Conservation (phyloP, 2,329 filamentous ascomycete species). For the Orbilia quercus region DNA sequence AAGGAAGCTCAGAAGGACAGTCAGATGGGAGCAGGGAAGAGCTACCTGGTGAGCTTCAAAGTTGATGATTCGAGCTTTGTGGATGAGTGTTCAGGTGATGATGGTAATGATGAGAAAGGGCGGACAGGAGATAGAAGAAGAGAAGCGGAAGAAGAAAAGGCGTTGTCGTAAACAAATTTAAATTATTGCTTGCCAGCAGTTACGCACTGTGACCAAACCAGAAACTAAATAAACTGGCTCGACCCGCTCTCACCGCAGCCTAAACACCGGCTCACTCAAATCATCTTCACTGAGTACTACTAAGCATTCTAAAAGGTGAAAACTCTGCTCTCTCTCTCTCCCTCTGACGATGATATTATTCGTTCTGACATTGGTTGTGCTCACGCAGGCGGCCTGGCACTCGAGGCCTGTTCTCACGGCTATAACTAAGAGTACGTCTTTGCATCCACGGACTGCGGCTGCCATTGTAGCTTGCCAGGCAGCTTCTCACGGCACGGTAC, state of each 20-base stretch:
- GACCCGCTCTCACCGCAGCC: slow-evolving; percentile 9
- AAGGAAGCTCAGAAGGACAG: slow-evolving; percentile 20
- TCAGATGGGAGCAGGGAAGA: slow-evolving; percentile 20
- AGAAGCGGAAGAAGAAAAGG: slow-evolving; percentile 25
- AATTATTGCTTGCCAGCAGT: no score
- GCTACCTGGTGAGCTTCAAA: slow-evolving; percentile 30
- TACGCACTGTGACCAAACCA: not conserved
- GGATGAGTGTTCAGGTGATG: slow-evolving; percentile 24
- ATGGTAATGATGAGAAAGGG: slow-evolving; percentile 9
- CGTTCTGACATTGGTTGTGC: no score
- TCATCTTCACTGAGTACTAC: not conserved
- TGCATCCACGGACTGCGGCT: slow-evolving; percentile 1
- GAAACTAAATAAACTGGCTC: no score
- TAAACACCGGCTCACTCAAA: not conserved
- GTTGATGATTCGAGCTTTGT: slow-evolving; percentile 19
- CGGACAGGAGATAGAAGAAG: not conserved
- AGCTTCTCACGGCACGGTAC: slow-evolving; percentile 40
- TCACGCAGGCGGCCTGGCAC: slow-evolving; percentile 6
- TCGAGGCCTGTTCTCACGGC: not conserved
- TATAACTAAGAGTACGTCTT: not conserved
- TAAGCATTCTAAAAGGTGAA: not conserved
- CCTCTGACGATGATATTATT: not conserved
- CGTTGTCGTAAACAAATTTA: slow-evolving; percentile 55
- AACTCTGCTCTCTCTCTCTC: not conserved
- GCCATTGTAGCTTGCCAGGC: slow-evolving; percentile 24